A percentile compares a stretch with the other conserved stretches of the same genome.
These are phyloP conservation scores for Ceratocystis cacaofunesta DNA, from an alignment of 2,329 filamentous ascomycete genomes.

Conservation along the genomic window DNA sequence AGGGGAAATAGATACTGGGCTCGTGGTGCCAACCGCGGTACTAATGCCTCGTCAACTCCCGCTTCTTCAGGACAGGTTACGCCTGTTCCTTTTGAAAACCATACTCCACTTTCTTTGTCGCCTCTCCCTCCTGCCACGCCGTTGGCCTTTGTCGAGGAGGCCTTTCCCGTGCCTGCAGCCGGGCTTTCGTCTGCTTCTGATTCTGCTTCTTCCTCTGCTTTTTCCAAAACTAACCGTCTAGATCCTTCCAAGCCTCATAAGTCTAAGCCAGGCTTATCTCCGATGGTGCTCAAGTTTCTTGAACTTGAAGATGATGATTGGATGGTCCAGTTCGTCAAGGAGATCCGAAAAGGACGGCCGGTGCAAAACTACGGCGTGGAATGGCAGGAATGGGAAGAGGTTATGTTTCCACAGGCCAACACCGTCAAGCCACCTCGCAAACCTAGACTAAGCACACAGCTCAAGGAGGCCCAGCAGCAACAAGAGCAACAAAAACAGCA, in stretches of 20 bases:
- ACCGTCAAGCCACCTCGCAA: neutral
- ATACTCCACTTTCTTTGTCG: neutral
- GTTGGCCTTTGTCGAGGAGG: neutral
- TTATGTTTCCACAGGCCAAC: neutral
- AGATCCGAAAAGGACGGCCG: neutral
- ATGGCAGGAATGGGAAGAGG: conserved; percentile 6
- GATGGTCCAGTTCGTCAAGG: neutral
- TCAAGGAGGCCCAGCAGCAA: neutral
- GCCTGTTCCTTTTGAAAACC: neutral
- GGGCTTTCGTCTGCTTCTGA: neutral
- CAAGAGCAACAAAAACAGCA: neutral
- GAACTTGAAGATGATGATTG: conserved; percentile 1
- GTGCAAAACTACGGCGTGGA: neutral
- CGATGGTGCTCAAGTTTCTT: neutral
- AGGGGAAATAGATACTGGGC: conserved; percentile 4
- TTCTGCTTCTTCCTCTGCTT: neutral
- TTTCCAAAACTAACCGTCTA: neutral
- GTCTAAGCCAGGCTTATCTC: neutral
- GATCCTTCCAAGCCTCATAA: neutral
- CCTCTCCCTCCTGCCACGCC: neutral
- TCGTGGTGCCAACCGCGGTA: neutral
- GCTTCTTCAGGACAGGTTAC: neutral
- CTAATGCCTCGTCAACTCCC: neutral
- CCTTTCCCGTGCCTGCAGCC: neutral
- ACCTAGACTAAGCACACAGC: neutral